Evolutionary conservation across 1,284 basidiomycete genomes (phyloP), one percentile per base, ranked within the genome.

Genomic region (Singerocomus inundabilis): DNA sequence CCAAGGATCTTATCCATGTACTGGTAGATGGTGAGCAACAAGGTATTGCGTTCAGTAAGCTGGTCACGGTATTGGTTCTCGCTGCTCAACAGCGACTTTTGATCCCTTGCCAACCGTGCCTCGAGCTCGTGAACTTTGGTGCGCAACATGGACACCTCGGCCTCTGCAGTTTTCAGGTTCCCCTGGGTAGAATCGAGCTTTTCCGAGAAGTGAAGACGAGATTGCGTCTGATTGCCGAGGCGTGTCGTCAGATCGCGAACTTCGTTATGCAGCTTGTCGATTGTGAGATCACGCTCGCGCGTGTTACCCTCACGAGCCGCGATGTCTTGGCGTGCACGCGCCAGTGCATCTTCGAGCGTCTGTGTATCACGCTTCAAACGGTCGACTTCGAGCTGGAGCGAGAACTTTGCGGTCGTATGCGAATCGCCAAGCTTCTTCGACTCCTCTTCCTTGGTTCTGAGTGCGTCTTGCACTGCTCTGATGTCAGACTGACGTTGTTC

Each of bases 1-100:
- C 91, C 93, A 8, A 97, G 75, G 58, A 98, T 92, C 74, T 91
- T 92, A 64, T 97, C 94, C 77, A 98, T 84, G 64, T 95, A 94
- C 69, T 96, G 92, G 70, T 94, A 97, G 29, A 98, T 91, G 13
- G 90, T 93, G 54, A 97, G 74, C 41, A 98, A 72, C 25, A 98
- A 76, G 21, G 92, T 94, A 67, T 95, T 96, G 51, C 93, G 78
- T 72, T 98, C 96, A 26, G 90, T 93, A 40, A 96, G 71, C 70
- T 97, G 93, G 67, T 94, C 88, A 30, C 93, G 80, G 59, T 89
- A 91, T 67, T 93, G 86, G 46, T 77, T 81, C 67, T 97, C 92
- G 3, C 84, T 81, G 34, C 75, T 71, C 51, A 88, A 67, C 51
- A 91, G 68, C 37, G 84, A 78, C 37, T 89, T 79, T 65, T 96